Base-by-base conservation (phyloP, 2,329 filamentous ascomycete species). In the Epichloe scottii region DNA sequence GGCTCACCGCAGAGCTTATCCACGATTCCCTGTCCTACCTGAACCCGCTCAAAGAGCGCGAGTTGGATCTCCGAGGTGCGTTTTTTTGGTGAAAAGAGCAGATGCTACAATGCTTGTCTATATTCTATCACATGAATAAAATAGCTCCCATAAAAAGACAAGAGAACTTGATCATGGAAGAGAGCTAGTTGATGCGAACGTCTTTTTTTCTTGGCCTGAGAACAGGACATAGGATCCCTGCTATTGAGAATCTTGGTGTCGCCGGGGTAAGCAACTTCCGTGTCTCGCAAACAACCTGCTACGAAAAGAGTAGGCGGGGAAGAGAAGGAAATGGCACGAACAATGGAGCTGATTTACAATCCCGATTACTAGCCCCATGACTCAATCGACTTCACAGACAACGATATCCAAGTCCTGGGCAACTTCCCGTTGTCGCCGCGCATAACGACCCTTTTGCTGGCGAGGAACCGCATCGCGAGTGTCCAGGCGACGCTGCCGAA, bases 21-120 rank as follows among this genome's bases (percentile, higher is more conserved):
- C 82, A 89, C 71, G 84, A 82, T 70, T 95, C 93, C 66, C 85
- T 95, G 60, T 96, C 91, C 69, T 98, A 96, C 78, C 86, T 97
- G 72, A 98, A 97, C 73, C 90, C 91, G 68, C 81, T 98, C 70
- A 95, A 93, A 75, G 93, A 98, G 79, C 89, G 93, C 71, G 93
- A 98, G 81, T 82, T 98, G 69, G 90, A 97, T 77, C 88, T 98
- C 64, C 84, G 93, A 95, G 93, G 93, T 97, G 87, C 82, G 89
- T 72, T 63, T 72, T 63, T 15, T 37, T 46, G n/a, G 81, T 57
- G 86, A 86, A 89, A 95, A 89, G 89, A 83, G 78, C 87, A 91
- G 89, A 93, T 95, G 82, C 89, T 95, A 87, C 87, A 89, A 23
- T 26, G 19, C 81, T 61, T 46, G 53, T 53, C 46, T 54, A 43